A percentile compares a stretch with the other conserved stretches of the same genome.
phyloP scores from a whole-genome alignment of 345 rosid species.

The Brassica juncea region DNA sequence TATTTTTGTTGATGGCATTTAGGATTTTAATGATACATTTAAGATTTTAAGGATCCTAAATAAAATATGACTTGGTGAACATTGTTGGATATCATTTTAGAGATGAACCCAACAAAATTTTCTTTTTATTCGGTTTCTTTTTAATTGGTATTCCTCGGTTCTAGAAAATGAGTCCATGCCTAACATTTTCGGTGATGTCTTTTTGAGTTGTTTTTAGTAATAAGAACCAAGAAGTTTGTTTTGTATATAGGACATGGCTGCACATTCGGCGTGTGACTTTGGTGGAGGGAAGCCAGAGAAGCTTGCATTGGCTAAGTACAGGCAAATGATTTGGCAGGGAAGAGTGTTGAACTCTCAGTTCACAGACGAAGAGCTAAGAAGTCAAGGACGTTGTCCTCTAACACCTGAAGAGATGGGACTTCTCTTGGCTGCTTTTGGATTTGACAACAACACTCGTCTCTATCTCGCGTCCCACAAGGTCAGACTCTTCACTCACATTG shows the following conservation, averaged over 20 bases:
- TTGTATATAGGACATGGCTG: constrained; percentile 78
- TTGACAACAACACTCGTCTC: constrained; percentile 78
- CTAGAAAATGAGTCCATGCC: background rate
- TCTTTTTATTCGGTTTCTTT: no score
- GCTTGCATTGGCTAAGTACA: constrained; percentile 82
- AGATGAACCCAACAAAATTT: no score
- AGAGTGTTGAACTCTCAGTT: constrained; percentile 52
- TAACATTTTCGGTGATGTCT: background rate
- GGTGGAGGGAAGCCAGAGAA: constrained; percentile 98
- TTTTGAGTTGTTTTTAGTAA: background rate
- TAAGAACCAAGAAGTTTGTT: background rate
- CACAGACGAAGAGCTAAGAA: constrained; percentile 70
- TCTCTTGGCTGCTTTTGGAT: constrained; percentile 84
- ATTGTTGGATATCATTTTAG: no score
- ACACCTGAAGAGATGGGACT: constrained; percentile 99
- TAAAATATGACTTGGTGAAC: no score
- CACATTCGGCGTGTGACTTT: constrained; percentile 94
- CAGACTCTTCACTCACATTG: background rate
- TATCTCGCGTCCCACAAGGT: constrained; percentile 98
- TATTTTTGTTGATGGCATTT: no score
- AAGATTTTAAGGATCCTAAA: no score
- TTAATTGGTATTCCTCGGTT: no score
- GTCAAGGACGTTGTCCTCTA: constrained; percentile 93
- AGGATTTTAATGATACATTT: no score
- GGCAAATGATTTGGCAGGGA: constrained; percentile 95